Evolutionary conservation across 75 land plant genomes (phyloP), one percentile per base, ranked within the genome.

Genomic region (Pseudotsuga menziesii): DNA sequence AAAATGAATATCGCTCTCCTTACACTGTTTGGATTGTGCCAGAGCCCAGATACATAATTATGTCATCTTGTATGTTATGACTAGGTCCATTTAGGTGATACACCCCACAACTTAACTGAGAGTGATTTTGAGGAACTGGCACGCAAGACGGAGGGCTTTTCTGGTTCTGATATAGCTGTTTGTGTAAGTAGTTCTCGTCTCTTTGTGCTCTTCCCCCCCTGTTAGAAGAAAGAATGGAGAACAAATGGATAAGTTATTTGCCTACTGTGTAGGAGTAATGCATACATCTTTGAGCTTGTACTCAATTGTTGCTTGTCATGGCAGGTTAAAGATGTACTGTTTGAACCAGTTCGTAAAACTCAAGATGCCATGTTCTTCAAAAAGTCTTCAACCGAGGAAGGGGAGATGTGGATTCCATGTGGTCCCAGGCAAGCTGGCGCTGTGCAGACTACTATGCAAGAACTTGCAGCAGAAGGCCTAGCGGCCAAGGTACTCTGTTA

Each of bases 351-450:
- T 16, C 86, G 87, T 23, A 85, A 85, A 79, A 85, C 87, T 48
- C 87, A 85, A 79, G 88, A 86, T 72, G 88, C 88, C 16, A 86
- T 86, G 88, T 86, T 80, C 75, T 86, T 86, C 78, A 86, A 73
- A 62, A 57, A 69, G 56, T 57, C 83, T 56, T 76, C 48, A 17
- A 79, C 82, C 0, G 75, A 80, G 58, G 88, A 83, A 23, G 87
- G 87, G 35, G 82, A 84, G 73, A 83, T 86, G 81, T 83, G 86
- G 87, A 72, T 83, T 75, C 87, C 87, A 32, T 85, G 87, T 76
- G 87, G 85, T 44, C 86, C 87, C 56, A 64, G 85, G 61, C 78
- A 77, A 79, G 75, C 83, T 52, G 87, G 87, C 27, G 87, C 87
- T 39, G 75, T 78, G 25, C 82, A 85, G 75, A 85, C 87, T 13